Base-by-base conservation (phyloP, 2,329 filamentous ascomycete genomes). In the Neonectria coccinea region DNA sequence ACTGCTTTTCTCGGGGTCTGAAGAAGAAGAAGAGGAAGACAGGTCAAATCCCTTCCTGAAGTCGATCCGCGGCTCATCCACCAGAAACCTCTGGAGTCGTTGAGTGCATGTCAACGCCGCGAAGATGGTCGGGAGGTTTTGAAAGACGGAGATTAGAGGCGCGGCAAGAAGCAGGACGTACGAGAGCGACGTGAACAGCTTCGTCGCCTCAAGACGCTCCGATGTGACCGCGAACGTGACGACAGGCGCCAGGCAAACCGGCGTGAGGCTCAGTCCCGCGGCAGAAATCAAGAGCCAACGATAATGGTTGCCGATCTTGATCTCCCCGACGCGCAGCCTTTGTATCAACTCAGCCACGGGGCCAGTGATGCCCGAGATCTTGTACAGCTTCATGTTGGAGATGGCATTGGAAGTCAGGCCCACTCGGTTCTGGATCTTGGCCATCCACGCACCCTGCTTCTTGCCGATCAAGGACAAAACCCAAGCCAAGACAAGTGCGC, bases 51-150 rank as follows among this genome's bases (percentile, higher is more conserved):
- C 55, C 27, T 56, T 36, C 4, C 75, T 67, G 29, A 70, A 74
- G 25, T 76, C 75, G 4, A 61, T 53, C 0, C 70, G 72, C 0
- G 72, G 64, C 6, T 76, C 73, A 1, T 59, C 45, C 2, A 78
- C 78, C 1, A 84, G 65, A n/a, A 80, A 82, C 0, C 59, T 68
- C 44, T 82, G 79, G 1, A 83, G 76, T 2, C 79, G 74, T 25
- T 67, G 63, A 6, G 78, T 59, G 54, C 79, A 81, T 1, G 75
- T 70, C 20, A 81, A 41, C 0, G 72, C 75, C 0, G 77, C 71
- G 14, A 81, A 65, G 0, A 81, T 52, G 0, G 36, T 27, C 0
- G 80, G 79, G 3, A 81, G 64, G 2, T 54, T 63, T 45, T 81
- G 76, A 11, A 82, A 76, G 0, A 81, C 45, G 4, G 45, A 27